A percentile compares a stretch with the other conserved stretches of the same genome.
Evolutionary conservation across 2,329 filamentous ascomycete genomes (phyloP).

Genomic region (Aspergillus sp.): DNA sequence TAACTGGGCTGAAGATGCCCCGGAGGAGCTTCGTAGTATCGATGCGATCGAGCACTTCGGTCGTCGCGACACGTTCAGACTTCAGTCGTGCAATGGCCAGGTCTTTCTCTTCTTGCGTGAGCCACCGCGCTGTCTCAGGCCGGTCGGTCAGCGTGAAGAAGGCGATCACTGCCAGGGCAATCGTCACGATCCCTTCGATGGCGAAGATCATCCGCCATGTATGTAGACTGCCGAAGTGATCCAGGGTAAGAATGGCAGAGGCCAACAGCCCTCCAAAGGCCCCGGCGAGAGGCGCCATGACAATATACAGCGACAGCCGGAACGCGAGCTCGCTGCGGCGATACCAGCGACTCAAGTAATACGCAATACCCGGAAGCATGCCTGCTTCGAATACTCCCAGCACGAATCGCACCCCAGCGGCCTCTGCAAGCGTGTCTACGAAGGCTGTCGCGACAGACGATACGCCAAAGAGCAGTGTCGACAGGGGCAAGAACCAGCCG

Average conservation of each 20-base stretch:
- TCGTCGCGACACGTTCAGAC: slow-evolving; percentile 64
- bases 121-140: slow-evolving; percentile 67
- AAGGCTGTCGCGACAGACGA: slow-evolving; percentile 66
- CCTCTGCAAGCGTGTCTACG: slow-evolving; percentile 54
- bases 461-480: slow-evolving; percentile 63
- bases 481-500: slow-evolving; percentile 67
- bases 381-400: slow-evolving; percentile 71
- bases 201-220: slow-evolving; percentile 71
- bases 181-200: slow-evolving; percentile 68
- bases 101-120: slow-evolving; percentile 64
- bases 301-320: slow-evolving; percentile 66
- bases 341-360: slow-evolving; percentile 73
- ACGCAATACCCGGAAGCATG: slow-evolving; percentile 72
- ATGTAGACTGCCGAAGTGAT: slow-evolving; percentile 56
- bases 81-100: slow-evolving; percentile 67
- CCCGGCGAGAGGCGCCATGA: slow-evolving; percentile 68
- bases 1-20: slow-evolving; percentile 66
- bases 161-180: slow-evolving; percentile 56
- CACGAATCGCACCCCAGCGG: slow-evolving; percentile 64
- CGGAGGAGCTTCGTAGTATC: slow-evolving; percentile 58
- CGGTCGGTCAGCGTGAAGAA: slow-evolving; percentile 68
- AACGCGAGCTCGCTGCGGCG: slow-evolving; percentile 67
- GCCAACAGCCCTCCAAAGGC: slow-evolving; percentile 70
- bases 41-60: slow-evolving; percentile 63
- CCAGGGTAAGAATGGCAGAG: slow-evolving; percentile 61